phyloP scores from a whole-genome alignment of 2,329 filamentous ascomycete species.

The Shiraia bambusicola region DNA sequence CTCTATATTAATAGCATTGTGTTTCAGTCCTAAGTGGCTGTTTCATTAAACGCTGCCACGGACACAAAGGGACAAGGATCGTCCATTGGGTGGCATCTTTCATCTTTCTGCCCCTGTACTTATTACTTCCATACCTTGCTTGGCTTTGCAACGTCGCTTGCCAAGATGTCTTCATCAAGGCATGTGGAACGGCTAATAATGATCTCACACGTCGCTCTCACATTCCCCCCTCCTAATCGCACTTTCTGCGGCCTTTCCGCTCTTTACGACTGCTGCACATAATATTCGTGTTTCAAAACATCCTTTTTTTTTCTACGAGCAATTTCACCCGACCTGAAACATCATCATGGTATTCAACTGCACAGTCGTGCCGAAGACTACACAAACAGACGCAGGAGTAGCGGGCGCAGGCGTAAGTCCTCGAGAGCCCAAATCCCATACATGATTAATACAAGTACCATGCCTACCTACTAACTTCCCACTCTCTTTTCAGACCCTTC shows the following conservation, averaged over 20 bases:
- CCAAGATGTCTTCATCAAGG: conserved; percentile 20
- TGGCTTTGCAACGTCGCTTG: conserved; percentile 19
- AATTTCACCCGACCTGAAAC: not conserved
- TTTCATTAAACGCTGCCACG: conserved; percentile 38
- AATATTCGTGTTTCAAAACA: not conserved
- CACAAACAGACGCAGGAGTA: conserved; percentile 58
- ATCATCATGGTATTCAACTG: conserved; percentile 39
- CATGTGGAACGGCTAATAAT: conserved; percentile 14
- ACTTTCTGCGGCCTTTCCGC: not conserved
- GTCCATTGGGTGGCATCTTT: conserved; percentile 17
- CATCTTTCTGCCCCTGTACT: conserved; percentile 17
- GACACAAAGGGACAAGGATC: conserved; percentile 19
- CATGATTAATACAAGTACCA: not conserved
- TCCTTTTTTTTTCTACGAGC: not conserved
- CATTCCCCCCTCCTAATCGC: not conserved
- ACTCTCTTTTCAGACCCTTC: conserved; percentile 48
- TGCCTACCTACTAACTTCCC: not conserved
- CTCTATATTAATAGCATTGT: not conserved
- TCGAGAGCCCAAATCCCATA: not conserved
- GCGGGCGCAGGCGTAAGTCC: conserved; percentile 57
- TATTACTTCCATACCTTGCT: conserved; percentile 18
- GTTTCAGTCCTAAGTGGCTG: conserved; percentile 19
- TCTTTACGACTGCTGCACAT: not conserved
- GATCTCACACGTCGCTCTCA: conserved; percentile 15
- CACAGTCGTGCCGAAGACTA: conserved; percentile 47